Conservation (phyloP, 257 asterid genomes). For the Primulina eburnea region DNA sequence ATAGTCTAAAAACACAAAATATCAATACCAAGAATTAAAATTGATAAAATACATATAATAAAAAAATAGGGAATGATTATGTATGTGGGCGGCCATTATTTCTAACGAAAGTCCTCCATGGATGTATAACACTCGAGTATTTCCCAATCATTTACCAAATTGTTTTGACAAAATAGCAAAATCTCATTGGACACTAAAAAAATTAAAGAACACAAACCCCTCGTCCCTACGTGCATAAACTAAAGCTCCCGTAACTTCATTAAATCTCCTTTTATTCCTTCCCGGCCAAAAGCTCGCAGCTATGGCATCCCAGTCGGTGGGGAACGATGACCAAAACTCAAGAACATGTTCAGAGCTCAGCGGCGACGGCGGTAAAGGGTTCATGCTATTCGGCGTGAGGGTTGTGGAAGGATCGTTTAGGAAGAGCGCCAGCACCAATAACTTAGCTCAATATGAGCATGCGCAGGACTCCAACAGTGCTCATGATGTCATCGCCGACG, state of each 20-base stretch:
- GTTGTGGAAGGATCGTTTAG: conserved; percentile 75
- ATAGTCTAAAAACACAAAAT: no score
- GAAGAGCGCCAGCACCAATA: conserved; percentile 87
- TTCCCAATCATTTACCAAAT: conserved; percentile 20
- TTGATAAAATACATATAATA: no score
- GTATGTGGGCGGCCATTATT: conserved; percentile 1
- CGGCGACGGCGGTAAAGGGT: conserved; percentile 40
- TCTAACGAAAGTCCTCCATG: conserved; percentile 7
- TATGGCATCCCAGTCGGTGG: conserved; percentile 36
- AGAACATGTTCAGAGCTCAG: conserved; percentile 38
- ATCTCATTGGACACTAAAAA: conserved; percentile 29
- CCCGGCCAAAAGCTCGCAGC: conserved; percentile 9
- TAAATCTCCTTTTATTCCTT: conserved; percentile 7
- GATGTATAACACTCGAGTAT: conserved; percentile 30
- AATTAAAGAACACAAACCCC: no score
- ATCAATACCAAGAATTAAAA: no score
- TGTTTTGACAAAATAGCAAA: conserved; percentile 22
- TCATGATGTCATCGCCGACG: conserved; percentile 58
- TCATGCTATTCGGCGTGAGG: conserved; percentile 94
- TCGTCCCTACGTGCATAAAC: neutral
- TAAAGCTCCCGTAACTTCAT: conserved; percentile 27
- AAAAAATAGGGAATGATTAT: no score
- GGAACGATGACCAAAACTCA: conserved; percentile 43
- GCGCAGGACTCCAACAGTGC: conserved; percentile 49
- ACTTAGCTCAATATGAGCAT: conserved; percentile 65